Percentiles rank a stretch among this genome's conserved stretches.
These are phyloP conservation scores for Pouteria campechiana DNA, from an alignment of 179 eudicot genomes.

Conservation along the genomic window DNA sequence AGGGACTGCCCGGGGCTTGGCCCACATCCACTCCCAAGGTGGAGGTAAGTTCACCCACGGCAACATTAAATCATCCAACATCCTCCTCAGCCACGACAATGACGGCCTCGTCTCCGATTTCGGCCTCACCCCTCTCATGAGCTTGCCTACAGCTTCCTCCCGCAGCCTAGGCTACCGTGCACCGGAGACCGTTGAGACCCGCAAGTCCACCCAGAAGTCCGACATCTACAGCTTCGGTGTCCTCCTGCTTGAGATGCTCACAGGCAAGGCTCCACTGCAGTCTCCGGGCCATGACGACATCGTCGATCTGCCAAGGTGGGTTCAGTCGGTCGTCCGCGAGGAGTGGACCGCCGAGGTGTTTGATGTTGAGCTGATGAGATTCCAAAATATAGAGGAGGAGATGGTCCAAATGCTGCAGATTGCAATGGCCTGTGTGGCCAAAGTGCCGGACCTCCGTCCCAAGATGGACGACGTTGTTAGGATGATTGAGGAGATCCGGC, in stretches of 20 bases:
- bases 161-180: constrained; percentile 70
- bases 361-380: constrained; percentile 51
- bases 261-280: constrained; percentile 73
- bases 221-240: constrained; percentile 92
- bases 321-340: constrained; percentile 79
- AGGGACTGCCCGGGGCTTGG: constrained; percentile 60
- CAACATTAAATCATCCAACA: constrained; percentile 77
- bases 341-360: constrained; percentile 96
- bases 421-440: constrained; percentile 70
- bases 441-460: constrained; percentile 58
- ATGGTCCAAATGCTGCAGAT: constrained; percentile 87
- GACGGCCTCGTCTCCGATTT: constrained; percentile 54
- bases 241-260: constrained; percentile 64
- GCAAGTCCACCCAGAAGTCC: constrained; percentile 50
- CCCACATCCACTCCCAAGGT: constrained; percentile 57
- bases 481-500: constrained; percentile 60
- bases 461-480: constrained; percentile 53
- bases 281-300: constrained; percentile 41
- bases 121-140: constrained; percentile 56
- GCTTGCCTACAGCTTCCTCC: constrained; percentile 33
- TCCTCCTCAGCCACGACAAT: constrained; percentile 48
- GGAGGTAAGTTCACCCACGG: constrained; percentile 62
- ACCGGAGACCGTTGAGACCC: constrained; percentile 52
- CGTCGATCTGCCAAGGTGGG: constrained; percentile 80
- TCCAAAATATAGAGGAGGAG: constrained; percentile 60